Base-by-base conservation (phyloP, 768 basidiomycete genomes). In the Omphalotus guepiniiformis region DNA sequence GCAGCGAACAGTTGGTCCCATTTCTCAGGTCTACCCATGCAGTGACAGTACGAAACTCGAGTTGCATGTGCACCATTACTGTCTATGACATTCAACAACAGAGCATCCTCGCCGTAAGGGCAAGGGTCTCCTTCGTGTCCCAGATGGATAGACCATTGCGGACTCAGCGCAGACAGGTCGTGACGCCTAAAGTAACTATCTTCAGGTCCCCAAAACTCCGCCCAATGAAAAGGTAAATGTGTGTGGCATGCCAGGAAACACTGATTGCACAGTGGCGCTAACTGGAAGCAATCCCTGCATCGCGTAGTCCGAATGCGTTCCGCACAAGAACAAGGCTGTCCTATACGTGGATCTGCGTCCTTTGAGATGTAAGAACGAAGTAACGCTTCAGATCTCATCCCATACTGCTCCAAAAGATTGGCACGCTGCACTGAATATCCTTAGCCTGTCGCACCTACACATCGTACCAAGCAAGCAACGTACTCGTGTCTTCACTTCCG, bases 21-120 rank as follows among this genome's bases (percentile, higher is more conserved):
- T 15, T 46, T 42, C 26, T 23, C 27, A 16, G 41, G 26, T 32
- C 32, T 29, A 40, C 44, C 35, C n/a, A 7, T 32, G 48, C 50
- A 47, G 38, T 16, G 2, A 34, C 50, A 52, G 21, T 21, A 49
- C 7, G 27, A n/a, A 1, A 49, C 29, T n/a, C 30, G 16, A 12
- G 37, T 34, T 16, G 19, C 9, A 29, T 53, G 52, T 39, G 52
- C 21, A 2, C 50, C 52, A 18, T 52, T 53, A 9, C 19, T 45
- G 26, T 53, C 29, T 8, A 51, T 22, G 1, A 53, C 13, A 9
- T 35, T 51, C 30, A 51, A 28, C 21, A 19, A 6, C 16, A 18
- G 6, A 22, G 39, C 21, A n/a, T 22, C 26, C 6, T 19, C 5
- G 6, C 21, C 16, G 15, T 21, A 13, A 8, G 15, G 15, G 21